Base-by-base conservation (phyloP, 2,329 filamentous ascomycete species). In the Clarireedia homoeocarpa region DNA sequence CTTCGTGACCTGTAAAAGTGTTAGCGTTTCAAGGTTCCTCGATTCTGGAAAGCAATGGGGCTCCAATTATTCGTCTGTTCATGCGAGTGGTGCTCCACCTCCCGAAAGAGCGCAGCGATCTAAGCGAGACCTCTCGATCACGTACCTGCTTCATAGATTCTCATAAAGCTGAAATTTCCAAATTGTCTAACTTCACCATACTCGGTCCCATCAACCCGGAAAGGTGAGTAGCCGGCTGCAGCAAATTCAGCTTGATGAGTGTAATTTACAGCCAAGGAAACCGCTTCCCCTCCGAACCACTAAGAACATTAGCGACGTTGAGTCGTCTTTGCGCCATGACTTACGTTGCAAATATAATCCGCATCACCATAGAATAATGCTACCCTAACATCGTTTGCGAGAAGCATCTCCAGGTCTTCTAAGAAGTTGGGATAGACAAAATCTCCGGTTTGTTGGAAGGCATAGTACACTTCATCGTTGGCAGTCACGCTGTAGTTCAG, bases 381-480 rank as follows among this genome's bases (percentile, higher is more conserved):
- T 6, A 84, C 77, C 20, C 74, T 75, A 5, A 81, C 75, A 58
- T 74, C 74, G 0, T 69, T 74, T 9, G 75, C 71, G 61, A 77
- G 71, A 48, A 77, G 68, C 48, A 71, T 66, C 53, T 76, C 73
- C 1, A 78, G 66, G 56, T 77, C 68, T 65, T 71, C 61, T 24
- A 75, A 71, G 69, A 84, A 80, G 61, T 81, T 81, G 7, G 79
- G 79, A 66, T 82, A 85, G 46, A 83, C 77, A 59, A 80, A 82
- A 67, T 88, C 85, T 38, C 77, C 77, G 1, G 74, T 79, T 38
- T 69, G 62, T 7, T 68, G 63, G 60, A 82, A 81, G 5, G 72
- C 75, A 2, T 61, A 62, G 46, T 65, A 73, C 9, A 84, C 74
- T 9, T 69, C 68, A 27, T 62, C 58, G 55, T 71, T 74, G 12